Evolutionary conservation across 805 yeast genomes (phyloP), one percentile per base, ranked within the genome.

Genomic region (Starmerella khaoyaiensis): DNA sequence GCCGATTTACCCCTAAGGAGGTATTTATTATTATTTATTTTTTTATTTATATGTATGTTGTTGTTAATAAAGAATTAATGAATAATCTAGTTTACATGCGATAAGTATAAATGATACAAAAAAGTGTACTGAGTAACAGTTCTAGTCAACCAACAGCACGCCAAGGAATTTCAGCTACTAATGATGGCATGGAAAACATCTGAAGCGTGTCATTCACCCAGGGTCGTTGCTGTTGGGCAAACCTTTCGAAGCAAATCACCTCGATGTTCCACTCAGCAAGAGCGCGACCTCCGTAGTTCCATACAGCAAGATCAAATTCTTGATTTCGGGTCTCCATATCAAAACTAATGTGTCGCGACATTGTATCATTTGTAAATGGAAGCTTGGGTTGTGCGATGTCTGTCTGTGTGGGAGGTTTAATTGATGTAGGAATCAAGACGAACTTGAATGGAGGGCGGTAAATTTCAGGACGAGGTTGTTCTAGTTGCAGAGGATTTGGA

Each of bases 241-340:
- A 62, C 29, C 58, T 53, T 44, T 62, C 66, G 37, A 56, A 63
- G 36, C 56, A 54, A 6, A 41, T 30, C 28, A 61, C 63, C 8
- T 50, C 48, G 3, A 45, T 38, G 32, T 52, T 53, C 67, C 67
- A 62, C 37, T 62, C 67, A 22, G 58, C 49, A 18, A 63, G 42
- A 15, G 67, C 52, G 20, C 61, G 48, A 9, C 63, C 62, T 14
- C 60, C 54, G 39, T 62, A 63, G 42, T 56, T 59, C 62, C 61
- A 60, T 33, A 51, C 41, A 27, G 49, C 39, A 14, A 51, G 41
- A 30, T 48, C 50, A 20, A 39, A 35, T 15, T 34, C 33, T 17
- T n/a, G 11, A 7, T 32, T 17, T 10, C 35, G 35, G 15, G 16
- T 3, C 11, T 21, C 20, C 24, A 29, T 12, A 11, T 22, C 28